Evolutionary conservation across 768 basidiomycete species (phyloP).

Genomic region (Leccinum rimulosum): DNA sequence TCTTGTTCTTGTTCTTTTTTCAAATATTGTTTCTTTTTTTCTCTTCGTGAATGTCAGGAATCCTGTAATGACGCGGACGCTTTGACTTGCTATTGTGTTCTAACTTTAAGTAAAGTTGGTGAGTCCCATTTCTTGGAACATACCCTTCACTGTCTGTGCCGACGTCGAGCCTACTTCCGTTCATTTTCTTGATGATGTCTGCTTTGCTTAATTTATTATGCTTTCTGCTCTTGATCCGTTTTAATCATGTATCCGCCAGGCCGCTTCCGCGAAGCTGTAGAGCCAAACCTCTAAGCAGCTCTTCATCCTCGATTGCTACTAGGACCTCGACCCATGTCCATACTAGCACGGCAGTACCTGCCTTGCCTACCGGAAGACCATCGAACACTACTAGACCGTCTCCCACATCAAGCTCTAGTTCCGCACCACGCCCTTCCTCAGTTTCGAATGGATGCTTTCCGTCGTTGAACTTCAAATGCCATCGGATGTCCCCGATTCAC

Average conservation of each 20-base stretch:
- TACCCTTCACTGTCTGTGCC: not conserved
- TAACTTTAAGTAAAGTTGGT: conserved; percentile 7
- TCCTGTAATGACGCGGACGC: not conserved
- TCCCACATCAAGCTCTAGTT: not conserved
- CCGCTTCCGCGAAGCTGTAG: conserved; percentile 16
- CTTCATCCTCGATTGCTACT: conserved; percentile 1
- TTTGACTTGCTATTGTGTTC: conserved; percentile 5
- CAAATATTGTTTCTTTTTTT: too few species aligned
- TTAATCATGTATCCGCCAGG: conserved; percentile 7
- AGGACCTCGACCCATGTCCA: not conserved
- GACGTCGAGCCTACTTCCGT: conserved; percentile 1
- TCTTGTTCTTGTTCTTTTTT: too few species aligned
- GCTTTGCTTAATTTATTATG: not conserved
- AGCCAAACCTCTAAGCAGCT: not conserved
- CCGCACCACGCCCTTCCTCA: not conserved
- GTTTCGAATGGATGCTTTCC: conserved; percentile 34
- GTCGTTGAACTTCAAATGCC: conserved; percentile 52
- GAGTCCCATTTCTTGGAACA: not conserved
- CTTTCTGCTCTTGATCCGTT: conserved; percentile 12
- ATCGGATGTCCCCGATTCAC: conserved; percentile 39
- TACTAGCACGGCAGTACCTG: not conserved
- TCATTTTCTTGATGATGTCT: conserved; percentile 3
- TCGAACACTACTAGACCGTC: not conserved
- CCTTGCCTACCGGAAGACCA: not conserved
- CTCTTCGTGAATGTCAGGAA: too few species aligned